A percentile compares a stretch with the other conserved stretches of the same genome.
These are phyloP conservation scores for Voacanga thouarsii DNA, from an alignment of 257 asterid species.

Conservation along the genomic window DNA sequence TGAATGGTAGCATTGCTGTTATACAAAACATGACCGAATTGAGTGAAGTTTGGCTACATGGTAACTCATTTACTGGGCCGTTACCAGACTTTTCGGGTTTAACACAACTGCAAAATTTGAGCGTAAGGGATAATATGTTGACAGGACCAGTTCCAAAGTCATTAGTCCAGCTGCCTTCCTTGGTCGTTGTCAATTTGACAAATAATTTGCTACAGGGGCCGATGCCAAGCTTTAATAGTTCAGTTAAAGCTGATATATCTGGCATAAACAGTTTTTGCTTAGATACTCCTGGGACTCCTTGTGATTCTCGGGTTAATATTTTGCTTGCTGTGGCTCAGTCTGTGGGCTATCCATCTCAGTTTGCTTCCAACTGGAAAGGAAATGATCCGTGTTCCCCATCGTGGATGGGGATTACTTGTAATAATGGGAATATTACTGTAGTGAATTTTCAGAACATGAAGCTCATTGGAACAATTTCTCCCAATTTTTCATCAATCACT, in stretches of 20 bases:
- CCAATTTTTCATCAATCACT: slow-evolving; percentile 39
- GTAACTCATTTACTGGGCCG: slow-evolving; percentile 55
- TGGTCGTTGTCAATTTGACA: slow-evolving; percentile 57
- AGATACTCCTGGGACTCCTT: slow-evolving; percentile 44
- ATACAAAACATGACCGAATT: slow-evolving; percentile 57
- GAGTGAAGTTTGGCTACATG: slow-evolving; percentile 57
- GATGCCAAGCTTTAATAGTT: slow-evolving; percentile 42
- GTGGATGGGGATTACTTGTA: slow-evolving; percentile 62
- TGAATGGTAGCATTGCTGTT: slow-evolving; percentile 52
- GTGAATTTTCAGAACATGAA: slow-evolving; percentile 54
- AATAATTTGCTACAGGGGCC: slow-evolving; percentile 68
- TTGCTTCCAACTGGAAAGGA: slow-evolving; percentile 60
- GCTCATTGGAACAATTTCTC: slow-evolving; percentile 60
- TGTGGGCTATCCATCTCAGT: slow-evolving; percentile 49
- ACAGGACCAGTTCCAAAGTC: slow-evolving; percentile 74
- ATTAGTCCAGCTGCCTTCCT: slow-evolving; percentile 32
- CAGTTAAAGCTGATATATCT: slow-evolving; percentile 36
- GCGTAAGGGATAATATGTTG: slow-evolving; percentile 60
- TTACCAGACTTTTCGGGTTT: slow-evolving; percentile 58
- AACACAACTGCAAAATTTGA: slow-evolving; percentile 36
- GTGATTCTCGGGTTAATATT: slow-evolving; percentile 51
- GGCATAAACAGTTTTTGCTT: slow-evolving; percentile 55
- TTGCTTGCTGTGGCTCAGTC: slow-evolving; percentile 52
- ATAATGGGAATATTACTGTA: slow-evolving; percentile 41
- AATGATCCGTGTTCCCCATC: slow-evolving; percentile 51